Evolutionary conservation across 2,329 filamentous ascomycete species (phyloP).

Genomic region (Trichoderma arundinaceum): DNA sequence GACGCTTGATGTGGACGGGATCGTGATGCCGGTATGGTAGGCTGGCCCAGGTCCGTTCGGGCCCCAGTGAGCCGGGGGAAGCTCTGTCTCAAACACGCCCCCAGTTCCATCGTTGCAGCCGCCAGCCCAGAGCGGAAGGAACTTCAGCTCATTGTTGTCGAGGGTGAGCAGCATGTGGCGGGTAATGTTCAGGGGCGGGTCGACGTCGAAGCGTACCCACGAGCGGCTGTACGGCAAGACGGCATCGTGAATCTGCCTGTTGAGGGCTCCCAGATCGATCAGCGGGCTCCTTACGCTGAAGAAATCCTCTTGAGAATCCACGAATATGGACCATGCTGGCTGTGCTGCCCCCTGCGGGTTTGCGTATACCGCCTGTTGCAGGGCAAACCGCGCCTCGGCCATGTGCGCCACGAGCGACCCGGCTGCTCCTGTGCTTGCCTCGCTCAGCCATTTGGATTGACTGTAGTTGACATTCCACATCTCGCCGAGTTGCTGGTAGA

Average conservation of each 20-base stretch:
- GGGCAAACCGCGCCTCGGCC: not conserved
- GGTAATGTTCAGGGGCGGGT: slow-evolving; percentile 46
- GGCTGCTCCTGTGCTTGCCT: not conserved
- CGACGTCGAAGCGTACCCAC: slow-evolving; percentile 42
- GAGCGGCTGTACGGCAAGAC: slow-evolving; percentile 35
- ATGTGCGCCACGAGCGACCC: not conserved
- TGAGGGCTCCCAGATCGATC: slow-evolving; percentile 36
- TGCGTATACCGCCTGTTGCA: not conserved
- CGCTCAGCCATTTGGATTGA: not conserved
- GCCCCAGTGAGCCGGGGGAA: slow-evolving; percentile 52
- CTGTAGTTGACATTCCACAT: slow-evolving; percentile 2
- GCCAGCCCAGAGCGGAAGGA: slow-evolving; percentile 69
- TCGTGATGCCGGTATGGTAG: slow-evolving; percentile 53
- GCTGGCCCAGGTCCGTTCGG: slow-evolving; percentile 54
- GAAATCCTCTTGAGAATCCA: not conserved
- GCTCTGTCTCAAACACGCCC: slow-evolving; percentile 52
- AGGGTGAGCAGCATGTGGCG: slow-evolving; percentile 59
- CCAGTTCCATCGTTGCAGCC: slow-evolving; percentile 59
- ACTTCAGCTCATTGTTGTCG: slow-evolving; percentile 63
- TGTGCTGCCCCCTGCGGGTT: not conserved
- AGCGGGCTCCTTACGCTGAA: slow-evolving; percentile 31
- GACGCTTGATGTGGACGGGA: slow-evolving; percentile 45
- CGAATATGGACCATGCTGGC: not conserved
- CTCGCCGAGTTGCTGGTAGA: slow-evolving; percentile 43
- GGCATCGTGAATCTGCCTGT: slow-evolving; percentile 35